Evolutionary conservation across 768 basidiomycete genomes (phyloP), one percentile per base, ranked within the genome.

Genomic region (Fomitopsis serialis): DNA sequence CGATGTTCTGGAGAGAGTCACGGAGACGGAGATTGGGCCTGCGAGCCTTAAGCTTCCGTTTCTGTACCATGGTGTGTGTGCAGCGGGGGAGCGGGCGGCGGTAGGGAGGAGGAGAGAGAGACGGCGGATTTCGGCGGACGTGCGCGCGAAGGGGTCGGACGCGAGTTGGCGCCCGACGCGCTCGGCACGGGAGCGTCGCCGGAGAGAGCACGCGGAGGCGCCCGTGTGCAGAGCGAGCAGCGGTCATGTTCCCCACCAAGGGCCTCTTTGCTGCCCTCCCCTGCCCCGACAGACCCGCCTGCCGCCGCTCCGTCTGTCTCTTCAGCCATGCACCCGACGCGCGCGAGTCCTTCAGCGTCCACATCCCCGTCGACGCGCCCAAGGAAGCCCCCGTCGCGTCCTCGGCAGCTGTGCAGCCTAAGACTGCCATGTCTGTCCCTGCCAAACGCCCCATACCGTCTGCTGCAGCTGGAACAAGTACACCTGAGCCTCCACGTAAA

Each of bases 201-300:
- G 6, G 42, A 5, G 42, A n/a, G 42, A 23, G 15, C 15, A 42
- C 17, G 24, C 29, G 11, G 29, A 32, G 11, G 29, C 29, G 29
- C 29, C 29, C 29, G 11, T 32, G 6, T 27, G 23, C 19, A 32
- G 12, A 24, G 19, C 22, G 42, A 45, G 46, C 46, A 15, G 23
- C 23, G 34, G 15, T 34, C 37, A 88, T 91, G 89, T 89, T 92
- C 64, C 76, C 84, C 25, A 70, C 77, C 2, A 65, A 78, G 4
- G 74, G 76, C 8, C 74, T 84, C 19, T 89, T 91, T 66, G 76
- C 74, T 23, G 66, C 70, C 4, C 59, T 85, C 11, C 65, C 76
- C 8, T 92, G 89, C 71, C 89, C 89, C 4, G 75, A 81, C 24
- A 61, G 51, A 52, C 46, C 62, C 2, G 53, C 66, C 36, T 90